Base-by-base conservation (phyloP, 768 basidiomycete genomes). In the Boletus rex-veris region DNA sequence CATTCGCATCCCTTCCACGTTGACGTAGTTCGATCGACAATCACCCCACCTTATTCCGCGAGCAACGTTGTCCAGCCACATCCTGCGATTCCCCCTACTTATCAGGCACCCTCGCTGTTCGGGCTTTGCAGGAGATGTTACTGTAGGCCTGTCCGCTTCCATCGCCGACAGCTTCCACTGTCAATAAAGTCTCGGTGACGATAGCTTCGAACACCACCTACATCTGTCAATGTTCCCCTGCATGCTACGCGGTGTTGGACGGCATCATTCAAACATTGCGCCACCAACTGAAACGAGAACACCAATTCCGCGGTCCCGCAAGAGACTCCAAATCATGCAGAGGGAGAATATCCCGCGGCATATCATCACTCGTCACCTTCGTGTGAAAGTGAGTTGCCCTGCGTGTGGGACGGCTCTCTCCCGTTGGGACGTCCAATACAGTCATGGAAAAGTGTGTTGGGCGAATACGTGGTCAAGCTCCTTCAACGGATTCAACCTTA, bases 341-440 rank as follows among this genome's bases (percentile, higher is more conserved):
- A 36, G 52, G 16, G 64, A 63, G 35, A 65, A 46, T 15, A 15
- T 65, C 5, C 48, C 59, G 0, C 48, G 64, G 16, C 64, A 66
- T 21, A 61, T 65, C 9, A 21, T 63, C 1, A 35, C 55, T 2
- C 10, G 50, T 36, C 64, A 65, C 36, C 37, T 66, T 12, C 50
- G 24, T 1, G 43, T 64, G 26, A 58, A 51, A 45, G 57, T 55
- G 45, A 10, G 2, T 5, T 65, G 64, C 41, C 14, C 3, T 5
- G 10, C 2, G 2, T 66, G 64, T 26, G 61, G 61, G 1, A 7
- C 48, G 8, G 10, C 33, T 12, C 57, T 65, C 31, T 66, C 62
- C 37, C 60, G 64, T 4, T 35, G 43, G 9, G 64, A 66, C 33
- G 59, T 66, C 47, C 58, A 35, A 21, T 44, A 40, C 1, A 58